Percentiles rank a stretch among this genome's conserved stretches.
phyloP scores from a whole-genome alignment of 192 early-diverging fungal species.

The Phycomyces blakesleeanus region DNA sequence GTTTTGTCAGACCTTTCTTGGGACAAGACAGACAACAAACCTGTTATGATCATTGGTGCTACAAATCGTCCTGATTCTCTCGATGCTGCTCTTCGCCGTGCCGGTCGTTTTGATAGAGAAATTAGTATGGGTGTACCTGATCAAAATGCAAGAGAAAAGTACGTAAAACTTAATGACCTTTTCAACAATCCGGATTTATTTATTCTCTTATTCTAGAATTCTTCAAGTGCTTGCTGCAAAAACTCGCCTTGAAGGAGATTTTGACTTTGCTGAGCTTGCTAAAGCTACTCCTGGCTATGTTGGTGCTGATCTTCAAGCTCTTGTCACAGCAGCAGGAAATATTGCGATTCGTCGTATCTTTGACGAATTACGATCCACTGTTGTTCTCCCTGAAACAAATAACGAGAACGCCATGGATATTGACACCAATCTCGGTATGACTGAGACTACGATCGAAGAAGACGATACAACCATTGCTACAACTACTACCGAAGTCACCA shows the following conservation, averaged over 20 bases:
- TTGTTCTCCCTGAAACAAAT: constrained; percentile 14
- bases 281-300: constrained; percentile 96
- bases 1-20: constrained; percentile 67
- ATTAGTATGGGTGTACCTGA: constrained; percentile 90
- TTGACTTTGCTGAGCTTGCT: constrained; percentile 80
- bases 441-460: neutral
- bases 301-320: constrained; percentile 91
- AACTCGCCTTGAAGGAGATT: constrained; percentile 73
- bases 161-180: constrained; percentile 32
- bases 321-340: constrained; percentile 87
- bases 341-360: constrained; percentile 85
- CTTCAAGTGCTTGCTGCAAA: constrained; percentile 73
- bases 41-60: constrained; percentile 88
- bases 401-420: constrained; percentile 37
- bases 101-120: constrained; percentile 86
- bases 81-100: constrained; percentile 76
- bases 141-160: constrained; percentile 78
- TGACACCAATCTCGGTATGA: constrained; percentile 18
- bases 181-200: no score
- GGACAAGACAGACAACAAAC: constrained; percentile 83
- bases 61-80: constrained; percentile 88
- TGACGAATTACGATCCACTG: constrained; percentile 39
- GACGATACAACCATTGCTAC: constrained; percentile 1
- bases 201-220: constrained; percentile 50
- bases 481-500: neutral